Base-by-base conservation (phyloP, 179 eudicot species). In the Gypsophila paniculata region DNA sequence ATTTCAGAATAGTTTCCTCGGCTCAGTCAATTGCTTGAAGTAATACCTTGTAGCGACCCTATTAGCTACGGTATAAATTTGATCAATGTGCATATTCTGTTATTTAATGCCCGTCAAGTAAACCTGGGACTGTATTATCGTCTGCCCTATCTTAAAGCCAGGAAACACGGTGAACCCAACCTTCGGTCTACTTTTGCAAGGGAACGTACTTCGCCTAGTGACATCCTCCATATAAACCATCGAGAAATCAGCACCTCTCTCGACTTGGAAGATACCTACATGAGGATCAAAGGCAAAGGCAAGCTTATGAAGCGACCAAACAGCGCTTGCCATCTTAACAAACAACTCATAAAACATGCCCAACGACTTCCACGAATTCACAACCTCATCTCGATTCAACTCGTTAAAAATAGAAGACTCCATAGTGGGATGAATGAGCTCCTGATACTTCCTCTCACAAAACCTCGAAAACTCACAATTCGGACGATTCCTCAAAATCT, bases 211-310 rank as follows among this genome's bases (percentile, higher is more conserved):
- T 79, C 83, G 89, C 72, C 75, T 82, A 8, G 88, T 86, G 68
- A 91, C 86, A 77, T 91, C 93, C 80, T 93, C 97, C 98, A 89
- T 93, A 77, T 93, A 93, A 21, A 93, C 88, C 77, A 85, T 80
- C n/a, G 97, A 91, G 78, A 86, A 93, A 44, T 89, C 93, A 26
- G 72, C 87, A 42, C 90, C 90, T 71, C 85, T 88, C 72, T 86
- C 93, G 64, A 93, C 96, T 77, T 86, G 97, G 79, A 93, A 93
- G 66, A 93, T 81, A 84, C 80, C 87, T 68, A 89, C 85, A 0
- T 60, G 78, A 8, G 96, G 93, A 74, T 87, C 73, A 68, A 93
- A 93, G 6, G 85, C 86, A 75, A 78, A 85, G 12, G 97, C 93
- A 73, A 93, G 79, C 80, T 89, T 88, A 69, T 93, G 96, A 62